phyloP scores from a whole-genome alignment of 208 protist genomes.

The Leishmania aethiopica region DNA sequence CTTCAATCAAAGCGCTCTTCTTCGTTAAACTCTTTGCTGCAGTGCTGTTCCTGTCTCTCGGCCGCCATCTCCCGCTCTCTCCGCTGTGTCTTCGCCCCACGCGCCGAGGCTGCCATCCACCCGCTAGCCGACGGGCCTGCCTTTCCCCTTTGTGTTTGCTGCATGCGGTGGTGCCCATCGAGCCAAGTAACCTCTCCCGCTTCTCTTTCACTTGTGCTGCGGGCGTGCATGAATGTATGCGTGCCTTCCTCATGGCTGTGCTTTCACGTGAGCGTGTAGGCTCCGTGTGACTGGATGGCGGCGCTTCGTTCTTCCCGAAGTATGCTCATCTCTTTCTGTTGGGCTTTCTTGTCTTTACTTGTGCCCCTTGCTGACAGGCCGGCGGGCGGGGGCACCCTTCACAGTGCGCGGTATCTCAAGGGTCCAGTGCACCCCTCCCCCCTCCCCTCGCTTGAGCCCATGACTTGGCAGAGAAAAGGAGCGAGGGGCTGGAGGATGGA shows the following conservation, averaged over 20 bases:
- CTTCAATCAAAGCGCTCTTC: neutral
- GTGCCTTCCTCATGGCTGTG: neutral
- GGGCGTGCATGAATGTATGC: neutral
- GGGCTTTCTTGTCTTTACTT: neutral
- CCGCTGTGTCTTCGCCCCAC: neutral
- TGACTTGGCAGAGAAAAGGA: neutral
- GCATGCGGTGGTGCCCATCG: neutral
- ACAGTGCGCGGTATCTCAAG: too few relatives aligned
- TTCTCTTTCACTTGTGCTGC: neutral
- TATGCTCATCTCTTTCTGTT: neutral
- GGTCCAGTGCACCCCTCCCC: too few relatives aligned
- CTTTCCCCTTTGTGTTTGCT: neutral
- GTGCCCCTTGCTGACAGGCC: neutral
- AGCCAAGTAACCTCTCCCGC: neutral
- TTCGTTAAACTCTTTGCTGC: neutral
- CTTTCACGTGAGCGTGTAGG: neutral
- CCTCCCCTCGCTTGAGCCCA: too few relatives aligned
- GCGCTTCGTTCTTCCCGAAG: neutral
- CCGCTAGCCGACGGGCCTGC: neutral
- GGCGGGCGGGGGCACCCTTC: too few relatives aligned
- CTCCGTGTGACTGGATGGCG: neutral
- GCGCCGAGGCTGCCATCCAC: neutral
- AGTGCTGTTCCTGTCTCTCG: too few relatives aligned
- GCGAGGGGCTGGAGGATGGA: neutral
- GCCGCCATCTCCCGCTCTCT: neutral